Conservation (phyloP, 2,329 filamentous ascomycete species). For the Talaromyces sp. region DNA sequence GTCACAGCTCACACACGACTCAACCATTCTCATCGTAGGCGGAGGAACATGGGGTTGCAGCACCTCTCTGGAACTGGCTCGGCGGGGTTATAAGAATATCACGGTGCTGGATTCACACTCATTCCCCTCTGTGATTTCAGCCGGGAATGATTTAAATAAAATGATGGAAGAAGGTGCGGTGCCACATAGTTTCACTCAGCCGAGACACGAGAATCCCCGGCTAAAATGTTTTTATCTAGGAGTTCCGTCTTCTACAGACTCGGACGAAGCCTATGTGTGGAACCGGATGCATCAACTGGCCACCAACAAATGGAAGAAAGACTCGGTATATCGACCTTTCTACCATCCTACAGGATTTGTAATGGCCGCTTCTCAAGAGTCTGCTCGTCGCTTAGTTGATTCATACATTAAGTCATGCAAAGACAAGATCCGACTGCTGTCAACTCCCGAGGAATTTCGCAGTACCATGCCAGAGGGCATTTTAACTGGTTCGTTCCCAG, state of each 20-base stretch:
- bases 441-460: conserved; percentile 42
- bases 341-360: conserved; percentile 37
- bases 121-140: conserved; percentile 41
- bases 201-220: not conserved
- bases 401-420: conserved; percentile 4
- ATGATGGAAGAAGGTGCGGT: conserved; percentile 26
- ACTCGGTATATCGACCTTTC: conserved; percentile 36
- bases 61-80: conserved; percentile 39
- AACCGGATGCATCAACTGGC: conserved; percentile 17
- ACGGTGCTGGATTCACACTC: conserved; percentile 40
- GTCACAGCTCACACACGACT: not conserved
- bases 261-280: conserved; percentile 9
- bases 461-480: conserved; percentile 48
- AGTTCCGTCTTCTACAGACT: not conserved
- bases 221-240: not conserved
- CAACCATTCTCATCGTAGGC: conserved; percentile 37
- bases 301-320: conserved; percentile 36
- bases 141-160: conserved; percentile 43
- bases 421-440: conserved; percentile 23
- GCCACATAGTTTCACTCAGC: too few relatives aligned
- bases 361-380: not conserved
- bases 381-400: not conserved
- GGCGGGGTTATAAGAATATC: conserved; percentile 38
- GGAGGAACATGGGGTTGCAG: conserved; percentile 43
- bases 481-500: conserved; percentile 37